Conservation (phyloP, 2,329 filamentous ascomycete species). For the Beauveria sp. region DNA sequence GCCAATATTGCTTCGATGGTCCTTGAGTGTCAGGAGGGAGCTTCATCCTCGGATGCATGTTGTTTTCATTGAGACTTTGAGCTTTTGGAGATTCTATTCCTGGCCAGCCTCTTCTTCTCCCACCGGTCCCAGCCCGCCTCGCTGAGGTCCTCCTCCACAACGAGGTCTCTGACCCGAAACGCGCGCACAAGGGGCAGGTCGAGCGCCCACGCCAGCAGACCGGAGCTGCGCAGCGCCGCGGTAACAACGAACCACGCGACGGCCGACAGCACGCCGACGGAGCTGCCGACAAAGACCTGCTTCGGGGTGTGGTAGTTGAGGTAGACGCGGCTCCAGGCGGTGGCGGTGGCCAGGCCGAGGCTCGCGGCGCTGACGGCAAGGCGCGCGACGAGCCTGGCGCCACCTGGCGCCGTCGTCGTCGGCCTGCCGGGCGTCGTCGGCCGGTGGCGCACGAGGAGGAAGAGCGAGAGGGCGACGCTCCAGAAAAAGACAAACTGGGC, state of each 20-base stretch:
- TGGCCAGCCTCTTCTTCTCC: constrained; percentile 47
- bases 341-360: constrained; percentile 53
- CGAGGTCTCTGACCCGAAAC: constrained; percentile 72
- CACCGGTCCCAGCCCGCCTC: constrained; percentile 94
- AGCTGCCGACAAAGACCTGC: constrained; percentile 77
- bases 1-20: not conserved
- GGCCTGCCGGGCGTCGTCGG: constrained; percentile 28
- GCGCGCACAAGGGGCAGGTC: constrained; percentile 56
- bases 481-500: constrained; percentile 94
- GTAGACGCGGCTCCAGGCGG: constrained; percentile 81
- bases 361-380: constrained; percentile 45
- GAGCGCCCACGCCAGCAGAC: constrained; percentile 65
- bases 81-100: constrained; percentile 22
- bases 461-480: constrained; percentile 73
- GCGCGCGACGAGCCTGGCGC: constrained; percentile 49
- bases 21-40: not conserved
- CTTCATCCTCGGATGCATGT: not conserved
- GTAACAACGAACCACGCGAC: constrained; percentile 73
- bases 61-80: constrained; percentile 14
- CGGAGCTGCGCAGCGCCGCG: constrained; percentile 54
- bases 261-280: constrained; percentile 63
- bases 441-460: constrained; percentile 73
- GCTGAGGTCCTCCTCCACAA: constrained; percentile 78
- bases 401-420: not conserved
- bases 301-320: constrained; percentile 83